These are phyloP conservation scores for Vigna mungo DNA, from an alignment of 306 rosid genomes.

Conservation along the genomic window DNA sequence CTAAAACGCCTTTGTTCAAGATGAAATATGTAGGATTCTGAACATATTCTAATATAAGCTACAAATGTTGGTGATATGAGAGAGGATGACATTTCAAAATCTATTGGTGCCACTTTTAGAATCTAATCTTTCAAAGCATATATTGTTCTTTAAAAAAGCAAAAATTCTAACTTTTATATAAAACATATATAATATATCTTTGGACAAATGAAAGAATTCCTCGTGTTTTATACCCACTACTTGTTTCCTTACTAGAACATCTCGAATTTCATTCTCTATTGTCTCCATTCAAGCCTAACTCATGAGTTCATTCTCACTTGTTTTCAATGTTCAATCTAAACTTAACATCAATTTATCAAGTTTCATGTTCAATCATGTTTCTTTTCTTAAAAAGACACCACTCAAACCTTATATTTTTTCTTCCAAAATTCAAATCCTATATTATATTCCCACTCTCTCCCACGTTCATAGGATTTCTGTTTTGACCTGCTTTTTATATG, in stretches of 20 bases:
- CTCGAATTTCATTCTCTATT: background rate
- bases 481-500: conserved; percentile 15
- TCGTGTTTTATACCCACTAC: background rate
- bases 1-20: too few species aligned
- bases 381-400: background rate
- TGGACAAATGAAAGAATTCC: background rate
- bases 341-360: background rate
- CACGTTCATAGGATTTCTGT: conserved; percentile 7
- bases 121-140: conserved; percentile 3
- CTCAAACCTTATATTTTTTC: background rate
- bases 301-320: background rate
- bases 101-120: conserved; percentile 15
- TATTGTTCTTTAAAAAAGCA: background rate
- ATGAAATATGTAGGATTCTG: too few species aligned
- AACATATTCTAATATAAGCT: too few species aligned
- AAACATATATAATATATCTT: background rate
- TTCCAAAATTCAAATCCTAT: background rate
- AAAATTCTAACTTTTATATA: background rate
- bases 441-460: conserved; percentile 7
- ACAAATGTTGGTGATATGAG: too few species aligned
- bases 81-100: background rate
- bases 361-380: background rate
- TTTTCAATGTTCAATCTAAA: background rate
- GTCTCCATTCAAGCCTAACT: background rate
- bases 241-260: background rate